Conservation (phyloP, 805 yeast genomes). For the Yamadazyma phyllophila region DNA sequence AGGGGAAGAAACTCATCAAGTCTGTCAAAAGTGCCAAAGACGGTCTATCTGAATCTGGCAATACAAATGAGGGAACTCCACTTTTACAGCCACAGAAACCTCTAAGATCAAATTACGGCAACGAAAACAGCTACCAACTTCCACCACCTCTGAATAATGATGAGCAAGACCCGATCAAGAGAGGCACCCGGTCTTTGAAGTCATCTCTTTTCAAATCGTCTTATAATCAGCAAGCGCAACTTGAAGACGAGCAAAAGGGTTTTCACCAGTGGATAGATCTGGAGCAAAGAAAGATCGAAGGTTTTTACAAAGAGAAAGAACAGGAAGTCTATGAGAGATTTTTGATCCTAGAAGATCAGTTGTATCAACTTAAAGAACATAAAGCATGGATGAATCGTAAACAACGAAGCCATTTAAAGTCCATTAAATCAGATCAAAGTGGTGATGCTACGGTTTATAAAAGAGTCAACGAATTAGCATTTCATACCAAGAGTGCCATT, state of each 20-base stretch:
- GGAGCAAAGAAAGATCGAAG: conserved; percentile 59
- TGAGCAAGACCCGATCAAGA: conserved; percentile 2
- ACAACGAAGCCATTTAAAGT: conserved; percentile 9
- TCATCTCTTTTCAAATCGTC: conserved; percentile 9
- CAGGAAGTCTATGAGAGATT: conserved; percentile 58
- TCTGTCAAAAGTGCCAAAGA: conserved; percentile 22
- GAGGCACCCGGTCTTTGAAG: conserved; percentile 8
- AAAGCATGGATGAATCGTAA: conserved; percentile 16
- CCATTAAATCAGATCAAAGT: neutral
- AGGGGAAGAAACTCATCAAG: conserved; percentile 54
- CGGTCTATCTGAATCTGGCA: neutral
- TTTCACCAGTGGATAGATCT: conserved; percentile 68
- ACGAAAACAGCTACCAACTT: neutral
- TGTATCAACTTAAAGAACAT: conserved; percentile 61
- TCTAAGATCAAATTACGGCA: neutral
- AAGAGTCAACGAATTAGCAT: conserved; percentile 28
- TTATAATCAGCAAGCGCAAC: neutral
- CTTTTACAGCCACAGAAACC: conserved; percentile 17
- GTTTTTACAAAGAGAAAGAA: conserved; percentile 61
- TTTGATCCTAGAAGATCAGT: conserved; percentile 63
- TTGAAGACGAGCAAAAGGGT: conserved; percentile 8
- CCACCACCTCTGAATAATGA: neutral
- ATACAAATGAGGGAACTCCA: conserved; percentile 26
- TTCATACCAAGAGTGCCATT: conserved; percentile 24
- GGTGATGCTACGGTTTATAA: conserved; percentile 10